These are phyloP conservation scores for Naganishia albida DNA, from an alignment of 1,284 basidiomycete genomes.

Conservation along the genomic window DNA sequence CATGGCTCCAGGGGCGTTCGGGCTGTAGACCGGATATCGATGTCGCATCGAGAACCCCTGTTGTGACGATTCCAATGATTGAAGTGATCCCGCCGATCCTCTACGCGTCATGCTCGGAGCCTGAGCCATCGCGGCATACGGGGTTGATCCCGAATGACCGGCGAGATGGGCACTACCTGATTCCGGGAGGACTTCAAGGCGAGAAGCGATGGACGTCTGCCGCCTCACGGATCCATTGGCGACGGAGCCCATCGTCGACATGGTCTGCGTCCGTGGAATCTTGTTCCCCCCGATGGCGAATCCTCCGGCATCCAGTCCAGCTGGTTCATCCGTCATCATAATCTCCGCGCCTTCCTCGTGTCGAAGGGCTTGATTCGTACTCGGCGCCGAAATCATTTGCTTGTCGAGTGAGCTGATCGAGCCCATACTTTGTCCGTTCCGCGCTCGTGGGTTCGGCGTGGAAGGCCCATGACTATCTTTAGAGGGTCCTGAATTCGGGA, in stretches of 20 bases:
- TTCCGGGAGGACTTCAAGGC: slow-evolving; percentile 62
- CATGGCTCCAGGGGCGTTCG: slow-evolving; percentile 5
- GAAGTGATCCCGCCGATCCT: slow-evolving; percentile 18
- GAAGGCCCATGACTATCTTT: slow-evolving; percentile 21
- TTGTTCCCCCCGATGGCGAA: slow-evolving; percentile 10
- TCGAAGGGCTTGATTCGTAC: slow-evolving; percentile 36
- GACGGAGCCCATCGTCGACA: slow-evolving; percentile 14
- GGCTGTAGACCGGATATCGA: slow-evolving; percentile 26
- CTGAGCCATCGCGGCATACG: slow-evolving; percentile 11
- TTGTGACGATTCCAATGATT: slow-evolving; percentile 12
- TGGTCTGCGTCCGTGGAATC: slow-evolving; percentile 15
- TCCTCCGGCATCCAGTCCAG: slow-evolving; percentile 20
- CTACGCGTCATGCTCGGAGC: slow-evolving; percentile 3
- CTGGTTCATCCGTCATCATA: slow-evolving; percentile 25
- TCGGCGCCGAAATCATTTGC: slow-evolving; percentile 40
- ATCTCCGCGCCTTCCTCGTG: slow-evolving; percentile 16
- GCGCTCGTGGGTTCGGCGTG: slow-evolving; percentile 32
- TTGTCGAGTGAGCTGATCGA: slow-evolving; percentile 15
- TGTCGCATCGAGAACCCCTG: slow-evolving; percentile 20
- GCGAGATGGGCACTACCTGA: slow-evolving; percentile 21
- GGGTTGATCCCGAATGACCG: not conserved
- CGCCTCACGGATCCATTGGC: slow-evolving; percentile 14
- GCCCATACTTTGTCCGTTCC: slow-evolving; percentile 19
- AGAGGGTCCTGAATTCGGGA: slow-evolving; percentile 26
- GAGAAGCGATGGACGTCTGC: slow-evolving; percentile 35